These are phyloP conservation scores for Coemansia sp. DNA, from an alignment of 192 early-diverging fungal species.

Conservation along the genomic window DNA sequence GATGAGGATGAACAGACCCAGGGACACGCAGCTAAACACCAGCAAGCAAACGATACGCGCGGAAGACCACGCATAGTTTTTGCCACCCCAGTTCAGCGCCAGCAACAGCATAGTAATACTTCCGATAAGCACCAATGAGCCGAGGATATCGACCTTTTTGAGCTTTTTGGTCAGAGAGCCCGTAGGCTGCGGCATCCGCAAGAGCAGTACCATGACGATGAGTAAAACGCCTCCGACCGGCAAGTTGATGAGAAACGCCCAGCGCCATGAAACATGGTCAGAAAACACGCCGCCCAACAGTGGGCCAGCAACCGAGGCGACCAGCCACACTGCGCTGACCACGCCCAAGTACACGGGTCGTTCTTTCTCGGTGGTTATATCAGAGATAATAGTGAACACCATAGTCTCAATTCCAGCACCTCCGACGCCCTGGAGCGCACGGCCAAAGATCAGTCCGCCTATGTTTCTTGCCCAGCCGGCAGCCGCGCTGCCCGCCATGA, in stretches of 20 bases:
- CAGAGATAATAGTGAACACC: slow-evolving; percentile 72
- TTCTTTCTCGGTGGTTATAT: slow-evolving; percentile 71
- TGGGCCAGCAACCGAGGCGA: slow-evolving; percentile 69
- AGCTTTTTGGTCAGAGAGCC: slow-evolving; percentile 47
- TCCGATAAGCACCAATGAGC: slow-evolving; percentile 45
- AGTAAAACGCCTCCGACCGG: slow-evolving; percentile 63
- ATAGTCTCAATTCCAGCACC: slow-evolving; percentile 66
- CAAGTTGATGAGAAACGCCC: slow-evolving; percentile 82
- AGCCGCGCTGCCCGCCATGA: slow-evolving; percentile 50
- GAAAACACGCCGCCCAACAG: slow-evolving; percentile 73
- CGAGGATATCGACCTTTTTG: slow-evolving; percentile 59
- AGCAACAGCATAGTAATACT: slow-evolving; percentile 56
- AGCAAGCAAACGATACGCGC: slow-evolving; percentile 54
- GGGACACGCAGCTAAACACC: slow-evolving; percentile 30
- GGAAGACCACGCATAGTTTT: slow-evolving; percentile 56
- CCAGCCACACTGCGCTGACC: slow-evolving; percentile 59
- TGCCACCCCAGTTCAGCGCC: slow-evolving; percentile 62
- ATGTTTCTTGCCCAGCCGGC: slow-evolving; percentile 44
- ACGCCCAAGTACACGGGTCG: slow-evolving; percentile 73
- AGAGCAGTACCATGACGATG: slow-evolving; percentile 62
- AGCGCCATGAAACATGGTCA: slow-evolving; percentile 64
- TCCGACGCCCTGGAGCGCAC: slow-evolving; percentile 74
- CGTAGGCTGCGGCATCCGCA: slow-evolving; percentile 60
- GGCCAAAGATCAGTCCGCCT: slow-evolving; percentile 65
- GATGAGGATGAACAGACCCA: slow-evolving; percentile 44